phyloP scores from a whole-genome alignment of 1,284 basidiomycete genomes.

The Xerocomus amazonicus region DNA sequence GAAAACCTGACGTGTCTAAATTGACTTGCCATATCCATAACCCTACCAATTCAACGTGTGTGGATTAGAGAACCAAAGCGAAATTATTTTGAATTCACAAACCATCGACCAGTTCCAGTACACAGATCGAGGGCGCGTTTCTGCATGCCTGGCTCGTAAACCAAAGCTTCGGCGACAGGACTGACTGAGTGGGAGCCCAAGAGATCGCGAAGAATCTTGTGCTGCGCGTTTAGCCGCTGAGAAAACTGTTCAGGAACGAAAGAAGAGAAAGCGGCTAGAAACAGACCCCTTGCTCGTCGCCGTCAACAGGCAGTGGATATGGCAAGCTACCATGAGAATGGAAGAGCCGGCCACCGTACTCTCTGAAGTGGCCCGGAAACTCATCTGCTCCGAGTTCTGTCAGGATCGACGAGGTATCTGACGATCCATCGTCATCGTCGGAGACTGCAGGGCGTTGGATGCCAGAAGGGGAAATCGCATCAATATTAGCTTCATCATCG shows the following conservation, averaged over 20 bases:
- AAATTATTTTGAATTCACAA: conserved; percentile 24
- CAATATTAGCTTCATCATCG: conserved; percentile 16
- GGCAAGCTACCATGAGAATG: conserved; percentile 57
- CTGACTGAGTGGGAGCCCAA: conserved; percentile 54
- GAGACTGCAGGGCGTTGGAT: conserved; percentile 8
- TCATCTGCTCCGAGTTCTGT: conserved; percentile 45
- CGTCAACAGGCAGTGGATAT: conserved; percentile 67
- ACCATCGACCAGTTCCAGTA: conserved; percentile 71
- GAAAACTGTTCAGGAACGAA: neutral
- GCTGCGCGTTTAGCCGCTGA: conserved; percentile 51
- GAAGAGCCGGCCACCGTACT: conserved; percentile 57
- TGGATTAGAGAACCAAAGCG: conserved; percentile 24
- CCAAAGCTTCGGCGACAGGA: conserved; percentile 52
- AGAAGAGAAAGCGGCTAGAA: neutral
- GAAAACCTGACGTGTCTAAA: conserved; percentile 62
- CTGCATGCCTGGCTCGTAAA: conserved; percentile 34
- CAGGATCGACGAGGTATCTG: conserved; percentile 42
- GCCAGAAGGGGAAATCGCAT: conserved; percentile 11
- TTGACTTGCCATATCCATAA: conserved; percentile 62
- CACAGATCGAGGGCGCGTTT: conserved; percentile 63
- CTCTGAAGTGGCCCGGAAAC: conserved; percentile 54
- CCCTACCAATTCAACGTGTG: conserved; percentile 41
- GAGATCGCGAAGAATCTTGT: conserved; percentile 45
- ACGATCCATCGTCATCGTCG: conserved; percentile 32
- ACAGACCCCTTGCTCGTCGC: conserved; percentile 57